Evolutionary conservation across 192 early-diverging fungal species (phyloP).

Genomic region (Gryganskiella cystojenkinii): DNA sequence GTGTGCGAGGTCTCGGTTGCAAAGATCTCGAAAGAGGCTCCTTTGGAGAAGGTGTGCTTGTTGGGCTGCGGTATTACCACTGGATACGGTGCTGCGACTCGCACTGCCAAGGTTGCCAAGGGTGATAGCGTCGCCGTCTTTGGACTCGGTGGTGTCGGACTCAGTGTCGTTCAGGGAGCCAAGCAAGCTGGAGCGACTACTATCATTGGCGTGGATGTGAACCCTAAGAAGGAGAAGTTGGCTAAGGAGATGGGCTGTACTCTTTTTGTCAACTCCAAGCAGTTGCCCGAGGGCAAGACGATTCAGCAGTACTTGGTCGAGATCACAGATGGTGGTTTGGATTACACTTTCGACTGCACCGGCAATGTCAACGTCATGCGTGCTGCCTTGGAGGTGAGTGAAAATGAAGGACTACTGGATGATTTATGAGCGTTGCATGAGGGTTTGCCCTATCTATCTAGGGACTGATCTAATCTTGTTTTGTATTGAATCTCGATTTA

Average conservation of each 20-base stretch:
- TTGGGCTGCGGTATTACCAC: conserved; percentile 98
- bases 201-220: conserved; percentile 94
- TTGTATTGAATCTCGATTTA: too few relatives aligned
- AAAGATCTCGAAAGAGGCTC: conserved; percentile 82
- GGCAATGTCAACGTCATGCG: conserved; percentile 95
- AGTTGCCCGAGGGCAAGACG: conserved; percentile 40
- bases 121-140: conserved; percentile 89
- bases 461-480: background rate
- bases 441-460: too few relatives aligned
- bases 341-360: conserved; percentile 97
- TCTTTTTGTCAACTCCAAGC: conserved; percentile 30
- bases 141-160: conserved; percentile 94
- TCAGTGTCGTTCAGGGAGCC: conserved; percentile 91
- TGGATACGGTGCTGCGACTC: conserved; percentile 93
- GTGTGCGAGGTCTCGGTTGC: conserved; percentile 91
- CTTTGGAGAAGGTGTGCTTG: conserved; percentile 88
- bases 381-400: conserved; percentile 85
- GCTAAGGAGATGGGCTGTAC: conserved; percentile 62
- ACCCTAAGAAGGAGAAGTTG: conserved; percentile 87
- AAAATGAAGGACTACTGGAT: background rate
- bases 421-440: too few relatives aligned
- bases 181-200: conserved; percentile 69
- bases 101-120: conserved; percentile 90
- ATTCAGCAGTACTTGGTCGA: conserved; percentile 80
- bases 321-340: conserved; percentile 94